phyloP scores from a whole-genome alignment of 768 basidiomycete genomes.

The Sporobolomyces roseus region DNA sequence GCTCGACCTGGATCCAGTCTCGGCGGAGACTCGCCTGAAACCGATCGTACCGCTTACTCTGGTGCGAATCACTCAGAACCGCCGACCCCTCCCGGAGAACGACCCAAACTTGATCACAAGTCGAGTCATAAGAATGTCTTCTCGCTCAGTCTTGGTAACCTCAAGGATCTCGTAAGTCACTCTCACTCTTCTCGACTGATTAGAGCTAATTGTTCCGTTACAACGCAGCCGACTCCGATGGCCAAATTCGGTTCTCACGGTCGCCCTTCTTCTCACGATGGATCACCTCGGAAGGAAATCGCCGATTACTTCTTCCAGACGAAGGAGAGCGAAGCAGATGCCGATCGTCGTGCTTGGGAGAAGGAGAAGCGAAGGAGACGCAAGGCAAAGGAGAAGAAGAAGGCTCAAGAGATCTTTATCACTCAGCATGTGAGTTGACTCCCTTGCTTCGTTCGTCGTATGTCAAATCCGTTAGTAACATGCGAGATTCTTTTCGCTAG shows the following conservation, averaged over 20 bases:
- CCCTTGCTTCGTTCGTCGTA: too few relatives aligned
- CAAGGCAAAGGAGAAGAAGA: conserved; percentile 56
- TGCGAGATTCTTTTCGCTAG: conserved; percentile 49
- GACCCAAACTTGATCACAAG: background rate
- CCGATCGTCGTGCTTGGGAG: conserved; percentile 50
- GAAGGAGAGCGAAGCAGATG: conserved; percentile 41
- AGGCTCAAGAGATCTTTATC: conserved; percentile 73
- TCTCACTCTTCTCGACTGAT: background rate
- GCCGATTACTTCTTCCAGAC: conserved; percentile 46
- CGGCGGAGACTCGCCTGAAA: conserved; percentile 18
- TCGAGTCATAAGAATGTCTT: conserved; percentile 32
- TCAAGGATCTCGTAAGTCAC: conserved; percentile 26
- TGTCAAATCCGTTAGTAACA: too few relatives aligned
- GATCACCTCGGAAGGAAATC: conserved; percentile 43
- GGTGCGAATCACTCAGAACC: conserved; percentile 7
- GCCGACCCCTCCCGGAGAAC: background rate
- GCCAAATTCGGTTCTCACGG: conserved; percentile 31
- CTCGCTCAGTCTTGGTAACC: conserved; percentile 29
- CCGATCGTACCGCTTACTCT: conserved; percentile 12
- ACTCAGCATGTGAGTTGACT: conserved; percentile 45
- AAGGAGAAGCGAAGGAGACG: conserved; percentile 51
- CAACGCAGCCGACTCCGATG: conserved; percentile 5
- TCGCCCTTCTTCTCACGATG: conserved; percentile 30
- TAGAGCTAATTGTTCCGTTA: background rate
- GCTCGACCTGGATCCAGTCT: conserved; percentile 2